phyloP scores from a whole-genome alignment of 129 eudicot genomes.

The Artemisia argyi region DNA sequence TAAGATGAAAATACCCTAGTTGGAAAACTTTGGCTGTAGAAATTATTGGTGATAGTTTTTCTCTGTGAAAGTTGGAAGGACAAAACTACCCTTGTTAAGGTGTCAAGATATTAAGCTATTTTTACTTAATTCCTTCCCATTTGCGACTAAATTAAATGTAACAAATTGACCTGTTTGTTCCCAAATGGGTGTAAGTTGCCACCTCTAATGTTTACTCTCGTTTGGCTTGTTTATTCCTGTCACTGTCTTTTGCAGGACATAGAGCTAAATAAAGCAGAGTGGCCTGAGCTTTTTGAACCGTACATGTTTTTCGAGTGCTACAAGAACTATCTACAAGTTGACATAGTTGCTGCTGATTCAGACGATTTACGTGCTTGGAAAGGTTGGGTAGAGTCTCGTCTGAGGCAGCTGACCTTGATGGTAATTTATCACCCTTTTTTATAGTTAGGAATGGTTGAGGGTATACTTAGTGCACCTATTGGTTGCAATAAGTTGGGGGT shows the following conservation, averaged over 20 bases:
- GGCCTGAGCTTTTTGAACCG: constrained; percentile 78
- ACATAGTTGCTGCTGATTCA: constrained; percentile 66
- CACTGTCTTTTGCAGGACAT: constrained; percentile 63
- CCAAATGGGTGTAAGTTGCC: not conserved
- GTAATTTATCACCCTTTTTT: constrained; percentile 45
- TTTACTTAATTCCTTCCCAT: not conserved
- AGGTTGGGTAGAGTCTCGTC: constrained; percentile 99
- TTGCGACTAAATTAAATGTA: not conserved
- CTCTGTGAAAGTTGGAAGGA: too few relatives aligned
- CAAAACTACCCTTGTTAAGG: too few relatives aligned
- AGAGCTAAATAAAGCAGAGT: constrained; percentile 69
- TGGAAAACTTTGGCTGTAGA: too few relatives aligned
- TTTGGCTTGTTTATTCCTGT: not conserved
- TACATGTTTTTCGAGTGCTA: constrained; percentile 84
- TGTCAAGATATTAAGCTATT: too few relatives aligned
- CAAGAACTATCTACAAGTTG: constrained; percentile 85
- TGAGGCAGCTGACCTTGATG: constrained; percentile 92
- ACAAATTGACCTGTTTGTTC: not conserved
- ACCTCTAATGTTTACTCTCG: not conserved
- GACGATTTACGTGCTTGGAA: constrained; percentile 93
- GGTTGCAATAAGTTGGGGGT: not conserved
- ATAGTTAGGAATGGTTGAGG: not conserved
- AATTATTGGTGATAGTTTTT: too few relatives aligned
- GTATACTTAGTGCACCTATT: not conserved
- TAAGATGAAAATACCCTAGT: too few relatives aligned